Percentiles rank a stretch among this genome's conserved stretches.
These are phyloP conservation scores for Lachancea lanzarotensis DNA, from an alignment of 805 yeast genomes.

Conservation along the genomic window DNA sequence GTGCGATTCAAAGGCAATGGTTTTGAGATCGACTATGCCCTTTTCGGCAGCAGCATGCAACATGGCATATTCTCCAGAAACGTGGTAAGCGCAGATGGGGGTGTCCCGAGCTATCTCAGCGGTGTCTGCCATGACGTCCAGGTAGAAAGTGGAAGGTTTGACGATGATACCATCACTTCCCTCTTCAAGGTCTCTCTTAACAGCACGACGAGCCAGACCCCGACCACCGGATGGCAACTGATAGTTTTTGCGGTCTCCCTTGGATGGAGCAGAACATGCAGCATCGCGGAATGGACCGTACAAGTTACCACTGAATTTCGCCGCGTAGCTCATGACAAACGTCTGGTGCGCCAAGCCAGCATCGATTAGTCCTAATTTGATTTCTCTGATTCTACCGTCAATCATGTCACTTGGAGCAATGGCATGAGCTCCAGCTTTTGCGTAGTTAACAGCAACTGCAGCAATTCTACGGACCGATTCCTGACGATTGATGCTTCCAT, in stretches of 20 bases:
- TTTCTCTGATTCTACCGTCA: conserved; percentile 88
- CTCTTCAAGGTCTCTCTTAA: conserved; percentile 76
- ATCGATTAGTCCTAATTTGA: conserved; percentile 74
- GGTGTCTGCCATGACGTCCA: conserved; percentile 88
- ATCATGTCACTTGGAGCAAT: conserved; percentile 98
- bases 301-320: conserved; percentile 83
- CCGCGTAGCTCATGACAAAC: conserved; percentile 88
- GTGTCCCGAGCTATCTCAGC: conserved; percentile 71
- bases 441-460: conserved; percentile 91
- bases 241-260: conserved; percentile 88
- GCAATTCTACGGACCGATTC: conserved; percentile 76
- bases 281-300: conserved; percentile 99
- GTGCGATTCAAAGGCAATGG: conserved; percentile 76
- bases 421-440: conserved; percentile 89
- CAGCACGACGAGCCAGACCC: conserved; percentile 90
- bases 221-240: conserved; percentile 91
- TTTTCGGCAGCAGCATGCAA: conserved; percentile 96
- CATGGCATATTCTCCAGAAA: conserved; percentile 97
- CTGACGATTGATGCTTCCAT: conserved; percentile 76
- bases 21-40: conserved; percentile 80
- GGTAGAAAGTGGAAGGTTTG: conserved; percentile 91
- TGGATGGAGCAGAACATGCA: conserved; percentile 83
- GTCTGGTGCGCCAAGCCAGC: conserved; percentile 81
- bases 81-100: conserved; percentile 94
- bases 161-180: conserved; percentile 96